Evolutionary conservation across 768 basidiomycete species (phyloP).

Genomic region (Lentinus tigrinus): DNA sequence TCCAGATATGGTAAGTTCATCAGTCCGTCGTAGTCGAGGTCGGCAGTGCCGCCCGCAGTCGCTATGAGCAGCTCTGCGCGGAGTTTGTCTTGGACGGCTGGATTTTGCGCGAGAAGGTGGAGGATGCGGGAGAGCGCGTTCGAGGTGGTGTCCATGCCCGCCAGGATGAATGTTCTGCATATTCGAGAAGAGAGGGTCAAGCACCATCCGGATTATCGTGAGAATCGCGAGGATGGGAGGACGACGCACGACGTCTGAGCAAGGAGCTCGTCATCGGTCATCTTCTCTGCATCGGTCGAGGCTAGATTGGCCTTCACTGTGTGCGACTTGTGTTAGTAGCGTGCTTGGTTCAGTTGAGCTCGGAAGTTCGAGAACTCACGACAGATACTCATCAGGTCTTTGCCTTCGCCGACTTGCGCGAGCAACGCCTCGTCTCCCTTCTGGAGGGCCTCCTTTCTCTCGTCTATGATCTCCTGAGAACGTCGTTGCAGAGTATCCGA

Average conservation of each 20-base stretch:
- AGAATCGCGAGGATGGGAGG: background rate
- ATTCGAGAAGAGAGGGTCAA: no score
- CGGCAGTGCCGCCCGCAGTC: conserved; percentile 25
- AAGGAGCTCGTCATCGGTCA: conserved; percentile 32
- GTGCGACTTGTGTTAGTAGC: background rate
- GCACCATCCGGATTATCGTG: background rate
- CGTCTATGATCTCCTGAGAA: conserved; percentile 35
- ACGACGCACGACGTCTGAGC: conserved; percentile 31
- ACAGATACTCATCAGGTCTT: conserved; percentile 20
- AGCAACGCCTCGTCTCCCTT: conserved; percentile 31
- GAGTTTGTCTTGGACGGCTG: conserved; percentile 34
- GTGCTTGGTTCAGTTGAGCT: background rate
- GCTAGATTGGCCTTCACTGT: conserved; percentile 17
- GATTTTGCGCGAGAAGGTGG: conserved; percentile 26
- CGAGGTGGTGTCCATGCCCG: conserved; percentile 27
- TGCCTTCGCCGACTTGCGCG: conserved; percentile 23
- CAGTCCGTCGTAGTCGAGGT: conserved; percentile 26
- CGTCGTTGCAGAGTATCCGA: conserved; percentile 35
- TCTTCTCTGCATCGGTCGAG: conserved; percentile 5
- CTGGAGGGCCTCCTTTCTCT: conserved; percentile 35
- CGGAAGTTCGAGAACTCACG: background rate
- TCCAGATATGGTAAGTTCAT: conserved; percentile 58
- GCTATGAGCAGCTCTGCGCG: conserved; percentile 20
- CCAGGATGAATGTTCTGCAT: conserved; percentile 20
- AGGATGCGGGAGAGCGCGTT: conserved; percentile 21